These are phyloP conservation scores for Stephania cephalantha DNA, from an alignment of 164 flowering plant genomes.

Conservation along the genomic window DNA sequence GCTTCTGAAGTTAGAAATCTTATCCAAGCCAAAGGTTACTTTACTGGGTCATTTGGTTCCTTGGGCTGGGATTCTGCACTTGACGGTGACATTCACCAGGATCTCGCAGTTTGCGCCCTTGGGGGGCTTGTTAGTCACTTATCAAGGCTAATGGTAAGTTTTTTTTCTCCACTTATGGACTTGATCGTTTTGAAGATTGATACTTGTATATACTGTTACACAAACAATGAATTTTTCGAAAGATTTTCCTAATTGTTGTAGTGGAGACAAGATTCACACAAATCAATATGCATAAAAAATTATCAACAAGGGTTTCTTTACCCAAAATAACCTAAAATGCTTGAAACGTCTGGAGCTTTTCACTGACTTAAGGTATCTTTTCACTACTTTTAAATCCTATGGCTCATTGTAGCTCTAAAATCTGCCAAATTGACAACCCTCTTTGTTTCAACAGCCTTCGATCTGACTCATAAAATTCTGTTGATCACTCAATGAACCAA, in stretches of 20 bases:
- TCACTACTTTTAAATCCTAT: not conserved
- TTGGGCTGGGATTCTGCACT: conserved; percentile 28
- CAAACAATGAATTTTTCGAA: not conserved
- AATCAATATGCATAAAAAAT: not conserved
- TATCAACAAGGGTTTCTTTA: not conserved
- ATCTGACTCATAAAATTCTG: not conserved
- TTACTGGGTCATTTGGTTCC: conserved; percentile 42
- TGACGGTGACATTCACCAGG: conserved; percentile 42
- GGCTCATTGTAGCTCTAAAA: not conserved
- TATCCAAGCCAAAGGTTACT: conserved; percentile 61
- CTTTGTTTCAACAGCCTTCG: not conserved
- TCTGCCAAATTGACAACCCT: not conserved
- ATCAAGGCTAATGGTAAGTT: conserved; percentile 71
- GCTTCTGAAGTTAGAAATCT: conserved; percentile 54
- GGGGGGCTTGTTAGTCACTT: conserved; percentile 73
- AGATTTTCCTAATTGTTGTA: not conserved
- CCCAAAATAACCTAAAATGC: not conserved
- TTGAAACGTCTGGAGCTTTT: not conserved
- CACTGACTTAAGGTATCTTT: not conserved
- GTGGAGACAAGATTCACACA: not conserved
- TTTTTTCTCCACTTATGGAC: conserved; percentile 1
- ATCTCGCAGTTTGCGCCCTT: conserved; percentile 58
- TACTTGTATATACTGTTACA: not conserved
- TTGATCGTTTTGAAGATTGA: not conserved
- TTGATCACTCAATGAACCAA: not conserved